These are phyloP conservation scores for Aspergillus carlsbadensis DNA, from an alignment of 495 filamentous ascomycete species.

Conservation along the genomic window DNA sequence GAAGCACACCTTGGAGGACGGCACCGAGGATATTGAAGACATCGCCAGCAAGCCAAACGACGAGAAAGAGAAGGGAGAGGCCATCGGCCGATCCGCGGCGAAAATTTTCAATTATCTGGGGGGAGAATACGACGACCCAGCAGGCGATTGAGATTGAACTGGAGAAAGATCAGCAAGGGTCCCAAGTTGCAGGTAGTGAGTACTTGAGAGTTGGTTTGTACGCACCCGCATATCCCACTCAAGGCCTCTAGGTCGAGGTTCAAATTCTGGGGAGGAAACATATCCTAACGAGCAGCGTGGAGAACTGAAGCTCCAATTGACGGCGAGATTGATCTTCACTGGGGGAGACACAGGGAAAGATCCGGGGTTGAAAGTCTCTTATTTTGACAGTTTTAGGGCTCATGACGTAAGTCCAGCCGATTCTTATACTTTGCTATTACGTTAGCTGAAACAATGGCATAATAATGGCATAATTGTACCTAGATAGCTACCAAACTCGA, in stretches of 20 bases:
- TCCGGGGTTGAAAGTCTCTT: constrained; percentile 4
- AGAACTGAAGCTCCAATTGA: background rate
- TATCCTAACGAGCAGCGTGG: constrained; percentile 29
- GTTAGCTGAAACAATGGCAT: too few relatives aligned
- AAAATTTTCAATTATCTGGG: constrained; percentile 96
- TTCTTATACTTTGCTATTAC: background rate
- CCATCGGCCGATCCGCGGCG: constrained; percentile 82
- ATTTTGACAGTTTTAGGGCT: constrained; percentile 7
- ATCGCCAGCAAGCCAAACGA: constrained; percentile 90
- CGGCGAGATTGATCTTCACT: background rate
- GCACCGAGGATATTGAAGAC: constrained; percentile 95
- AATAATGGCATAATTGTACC: too few relatives aligned
- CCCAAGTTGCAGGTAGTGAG: background rate
- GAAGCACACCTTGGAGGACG: constrained; percentile 87
- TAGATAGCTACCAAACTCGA: too few relatives aligned
- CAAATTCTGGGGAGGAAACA: constrained; percentile 68
- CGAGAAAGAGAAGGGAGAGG: constrained; percentile 83
- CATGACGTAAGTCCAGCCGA: constrained; percentile 7
- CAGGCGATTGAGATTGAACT: constrained; percentile 95
- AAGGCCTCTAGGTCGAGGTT: constrained; percentile 82
- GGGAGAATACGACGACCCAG: constrained; percentile 97
- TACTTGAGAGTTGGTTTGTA: background rate
- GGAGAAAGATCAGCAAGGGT: constrained; percentile 9
- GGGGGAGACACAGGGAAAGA: background rate
- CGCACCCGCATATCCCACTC: constrained; percentile 81